Base-by-base conservation (phyloP, 2,329 filamentous ascomycete species). In the Rutstroemia sydowiana region DNA sequence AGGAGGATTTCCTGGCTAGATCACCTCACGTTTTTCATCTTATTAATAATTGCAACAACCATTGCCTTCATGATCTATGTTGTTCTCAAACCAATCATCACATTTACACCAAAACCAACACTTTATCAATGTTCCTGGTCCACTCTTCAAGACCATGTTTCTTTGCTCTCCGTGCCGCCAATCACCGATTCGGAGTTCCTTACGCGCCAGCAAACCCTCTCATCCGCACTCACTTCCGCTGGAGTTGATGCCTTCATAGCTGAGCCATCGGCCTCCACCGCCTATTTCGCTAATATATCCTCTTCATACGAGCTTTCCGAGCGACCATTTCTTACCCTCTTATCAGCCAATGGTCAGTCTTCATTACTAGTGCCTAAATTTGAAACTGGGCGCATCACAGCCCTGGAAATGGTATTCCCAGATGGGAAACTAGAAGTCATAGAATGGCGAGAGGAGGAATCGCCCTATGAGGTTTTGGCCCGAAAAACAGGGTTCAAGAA, bases 181-280 rank as follows among this genome's bases (percentile, higher is more conserved):
- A 41, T 41, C 37, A 10, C 37, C 7, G 5, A 16, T 10, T 16
- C 16, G 6, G 37, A 41, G 21, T 41, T 41, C 18, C 37, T 41
- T 11, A 41, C 37, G 20, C 37, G 37, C 37, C 37, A 41, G 14
- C 18, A 18, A 8, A 41, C 37, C 7, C 37, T 41, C 11, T 41
- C 37, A 21, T 41, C 37, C 9, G 20, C 37, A 2, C 37, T 41
- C 37, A 14, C n/a, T 5, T 8, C 37, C 37, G 60, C 56, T 1
- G 59, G 55, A 18, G 55, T 75, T 1, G 79, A 83, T 63, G 80
- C 77, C 0, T 84, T 84, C 56, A 70, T 81, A 2, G 68, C 82
- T 0, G 81, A 85, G 60, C 81, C 81, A 2, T 81, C 81, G 2
- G 82, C 81, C 56, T 81, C 78, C 0, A 82, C 82, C 52, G 74